Evolutionary conservation across 148 eudicot genomes (phyloP).

Genomic region (Persicaria maculosa): DNA sequence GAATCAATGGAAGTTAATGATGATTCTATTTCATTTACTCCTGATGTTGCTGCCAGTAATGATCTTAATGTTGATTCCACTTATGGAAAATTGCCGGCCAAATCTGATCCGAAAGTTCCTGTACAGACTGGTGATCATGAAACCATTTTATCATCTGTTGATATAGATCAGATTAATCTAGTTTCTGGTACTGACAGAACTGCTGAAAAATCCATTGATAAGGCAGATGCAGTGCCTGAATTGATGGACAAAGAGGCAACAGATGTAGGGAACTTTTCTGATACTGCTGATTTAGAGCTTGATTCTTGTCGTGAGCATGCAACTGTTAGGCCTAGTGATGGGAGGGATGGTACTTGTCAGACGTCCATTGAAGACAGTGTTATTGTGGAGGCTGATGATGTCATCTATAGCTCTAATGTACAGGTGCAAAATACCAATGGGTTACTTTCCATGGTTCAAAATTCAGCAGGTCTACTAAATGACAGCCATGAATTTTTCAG

Average conservation of each 20-base stretch:
- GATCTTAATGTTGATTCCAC: constrained; percentile 17
- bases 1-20: constrained; percentile 25
- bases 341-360: constrained; percentile 20
- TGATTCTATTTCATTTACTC: constrained; percentile 18
- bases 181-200: constrained; percentile 14
- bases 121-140: constrained; percentile 21
- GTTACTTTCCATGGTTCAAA: constrained; percentile 16
- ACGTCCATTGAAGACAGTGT: constrained; percentile 19
- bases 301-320: constrained; percentile 28
- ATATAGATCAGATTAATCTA: constrained; percentile 17
- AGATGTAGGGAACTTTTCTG: constrained; percentile 23
- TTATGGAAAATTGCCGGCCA: constrained; percentile 17
- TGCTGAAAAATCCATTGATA: constrained; percentile 23
- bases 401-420: constrained; percentile 12
- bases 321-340: constrained; percentile 21
- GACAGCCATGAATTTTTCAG: constrained; percentile 14
- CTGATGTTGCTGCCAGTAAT: constrained; percentile 18
- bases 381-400: constrained; percentile 17
- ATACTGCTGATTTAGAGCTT: constrained; percentile 19
- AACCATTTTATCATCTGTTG: constrained; percentile 18
- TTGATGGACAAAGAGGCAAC: constrained; percentile 21
- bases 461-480: constrained; percentile 19
- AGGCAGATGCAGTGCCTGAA: constrained; percentile 13
- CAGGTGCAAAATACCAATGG: constrained; percentile 21
- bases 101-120: constrained; percentile 22